Base-by-base conservation (phyloP, 2,329 filamentous ascomycete genomes). In the Neonectria faginata region DNA sequence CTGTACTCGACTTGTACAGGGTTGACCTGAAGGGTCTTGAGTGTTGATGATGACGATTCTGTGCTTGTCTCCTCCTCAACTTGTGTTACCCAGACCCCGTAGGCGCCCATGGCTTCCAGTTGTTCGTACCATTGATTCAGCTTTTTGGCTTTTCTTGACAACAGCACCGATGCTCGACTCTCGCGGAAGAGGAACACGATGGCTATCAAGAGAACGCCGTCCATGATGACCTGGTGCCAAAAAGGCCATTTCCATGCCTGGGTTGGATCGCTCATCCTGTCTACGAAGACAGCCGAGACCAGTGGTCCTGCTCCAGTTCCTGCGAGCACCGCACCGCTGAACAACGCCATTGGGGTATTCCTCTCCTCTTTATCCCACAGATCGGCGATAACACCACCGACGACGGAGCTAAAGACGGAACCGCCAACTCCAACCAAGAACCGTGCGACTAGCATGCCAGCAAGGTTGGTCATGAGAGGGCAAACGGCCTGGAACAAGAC, bases 371-470 rank as follows among this genome's bases (percentile, higher is more conserved):
- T 88, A 52, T 90, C 87, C 80, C 94, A 97, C 63, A 97, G 87
- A 74, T 97, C 94, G 55, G 91, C 91, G 44, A 97, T 91, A 4
- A 97, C 92, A 3, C 94, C 94, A n/a, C 94, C 94, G 0, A 97
- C 91, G 85, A 97, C 94, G 22, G 93, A 96, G 48, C 91, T 93
- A 75, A 97, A 97, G 0, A 85, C 89, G 53, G 90, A 93, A 6
- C 88, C 90, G 7, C 92, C 92, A n/a, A 89, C 88, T 1, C 94
- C 94, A 10, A 89, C 86, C 51, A 96, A 84, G 75, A 97, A 92
- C 1, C 94, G 87, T 0, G 89, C 87, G 2, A 94, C 79, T 0
- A 97, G 77, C 86, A 97, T 91, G 3, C 91, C 93, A 0, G 86
- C 87, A 67, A 92, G 88, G 2, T 87, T 87, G 0, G 84, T 82